Conservation (phyloP, 805 yeast species). For the Peterozyma toletana region DNA sequence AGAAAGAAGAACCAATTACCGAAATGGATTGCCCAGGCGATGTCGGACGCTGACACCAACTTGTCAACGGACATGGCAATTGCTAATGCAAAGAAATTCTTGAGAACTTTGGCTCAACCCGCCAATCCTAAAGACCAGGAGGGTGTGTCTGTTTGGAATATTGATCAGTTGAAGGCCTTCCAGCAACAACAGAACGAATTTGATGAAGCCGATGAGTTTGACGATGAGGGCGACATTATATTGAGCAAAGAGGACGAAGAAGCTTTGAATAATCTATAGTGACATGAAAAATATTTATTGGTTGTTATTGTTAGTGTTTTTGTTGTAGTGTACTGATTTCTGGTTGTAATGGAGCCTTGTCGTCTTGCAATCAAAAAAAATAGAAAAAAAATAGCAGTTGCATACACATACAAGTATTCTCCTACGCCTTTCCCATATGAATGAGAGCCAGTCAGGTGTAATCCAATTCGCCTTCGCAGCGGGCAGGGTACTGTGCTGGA, state of each 20-base stretch:
- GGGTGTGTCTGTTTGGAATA: slow-evolving; percentile 90
- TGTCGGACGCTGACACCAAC: slow-evolving; percentile 85
- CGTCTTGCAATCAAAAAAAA: neutral
- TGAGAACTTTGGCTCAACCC: slow-evolving; percentile 93
- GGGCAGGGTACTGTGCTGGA: slow-evolving; percentile 35
- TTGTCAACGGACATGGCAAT: slow-evolving; percentile 96
- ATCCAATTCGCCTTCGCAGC: slow-evolving; percentile 33
- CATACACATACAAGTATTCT: slow-evolving; percentile 6
- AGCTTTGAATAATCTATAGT: slow-evolving; percentile 9
- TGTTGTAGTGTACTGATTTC: neutral
- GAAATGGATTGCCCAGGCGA: slow-evolving; percentile 93
- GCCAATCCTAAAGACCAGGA: slow-evolving; percentile 83
- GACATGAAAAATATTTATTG: neutral
- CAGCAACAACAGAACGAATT: slow-evolving; percentile 43
- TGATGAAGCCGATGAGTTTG: slow-evolving; percentile 30
- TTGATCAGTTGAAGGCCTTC: slow-evolving; percentile 52
- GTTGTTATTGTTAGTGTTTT: neutral
- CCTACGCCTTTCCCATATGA: slow-evolving; percentile 12
- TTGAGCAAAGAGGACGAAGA: slow-evolving; percentile 13
- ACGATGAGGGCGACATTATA: slow-evolving; percentile 27
- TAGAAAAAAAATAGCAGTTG: slow-evolving; percentile 11
- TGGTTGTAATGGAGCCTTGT: no score
- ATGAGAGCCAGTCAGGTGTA: slow-evolving; percentile 27
- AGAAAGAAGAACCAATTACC: slow-evolving; percentile 85
- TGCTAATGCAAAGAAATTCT: slow-evolving; percentile 86